Evolutionary conservation across 495 filamentous ascomycete species (phyloP).

Genomic region (Neurospora tetraspora): DNA sequence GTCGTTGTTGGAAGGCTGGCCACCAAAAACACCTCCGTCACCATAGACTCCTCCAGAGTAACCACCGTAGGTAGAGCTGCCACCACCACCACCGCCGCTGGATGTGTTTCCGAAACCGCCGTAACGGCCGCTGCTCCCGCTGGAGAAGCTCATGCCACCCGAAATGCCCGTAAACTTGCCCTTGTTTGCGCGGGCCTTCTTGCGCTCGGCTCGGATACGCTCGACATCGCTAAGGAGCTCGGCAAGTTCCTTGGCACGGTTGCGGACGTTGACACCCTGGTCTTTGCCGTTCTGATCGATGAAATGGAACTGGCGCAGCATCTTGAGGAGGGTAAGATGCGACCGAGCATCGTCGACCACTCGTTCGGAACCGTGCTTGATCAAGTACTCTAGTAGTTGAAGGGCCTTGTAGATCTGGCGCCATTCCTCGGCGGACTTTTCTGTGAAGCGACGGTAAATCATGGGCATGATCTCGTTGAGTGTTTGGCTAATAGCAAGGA

Average conservation of each 20-base stretch:
- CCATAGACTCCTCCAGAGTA: slow-evolving; percentile 87
- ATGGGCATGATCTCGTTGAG: slow-evolving; percentile 99
- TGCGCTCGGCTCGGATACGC: slow-evolving; percentile 79
- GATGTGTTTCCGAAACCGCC: slow-evolving; percentile 76
- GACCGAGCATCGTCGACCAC: slow-evolving; percentile 96
- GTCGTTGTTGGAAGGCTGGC: slow-evolving; percentile 42
- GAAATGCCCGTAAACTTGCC: slow-evolving; percentile 94
- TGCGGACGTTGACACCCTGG: slow-evolving; percentile 95
- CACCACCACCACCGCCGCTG: slow-evolving; percentile 48
- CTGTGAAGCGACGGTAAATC: slow-evolving; percentile 98
- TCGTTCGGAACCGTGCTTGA: slow-evolving; percentile 96
- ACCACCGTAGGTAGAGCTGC: slow-evolving; percentile 57
- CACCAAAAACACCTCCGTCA: slow-evolving; percentile 83
- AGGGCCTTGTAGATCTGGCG: slow-evolving; percentile 98
- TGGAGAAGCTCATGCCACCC: slow-evolving; percentile 53
- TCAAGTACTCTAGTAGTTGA: slow-evolving; percentile 91
- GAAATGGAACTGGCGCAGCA: slow-evolving; percentile 97
- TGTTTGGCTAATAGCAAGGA: slow-evolving; percentile 54
- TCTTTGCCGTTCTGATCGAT: slow-evolving; percentile 97
- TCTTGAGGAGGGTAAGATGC: slow-evolving; percentile 89
- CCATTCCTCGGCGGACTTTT: slow-evolving; percentile 98
- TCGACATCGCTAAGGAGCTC: slow-evolving; percentile 93
- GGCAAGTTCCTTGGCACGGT: slow-evolving; percentile 88
- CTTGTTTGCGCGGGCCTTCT: slow-evolving; percentile 81
- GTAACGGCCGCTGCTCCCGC: slow-evolving; percentile 51